Conservation (phyloP, 1,284 basidiomycete genomes). For the Austroboletus sp. region DNA sequence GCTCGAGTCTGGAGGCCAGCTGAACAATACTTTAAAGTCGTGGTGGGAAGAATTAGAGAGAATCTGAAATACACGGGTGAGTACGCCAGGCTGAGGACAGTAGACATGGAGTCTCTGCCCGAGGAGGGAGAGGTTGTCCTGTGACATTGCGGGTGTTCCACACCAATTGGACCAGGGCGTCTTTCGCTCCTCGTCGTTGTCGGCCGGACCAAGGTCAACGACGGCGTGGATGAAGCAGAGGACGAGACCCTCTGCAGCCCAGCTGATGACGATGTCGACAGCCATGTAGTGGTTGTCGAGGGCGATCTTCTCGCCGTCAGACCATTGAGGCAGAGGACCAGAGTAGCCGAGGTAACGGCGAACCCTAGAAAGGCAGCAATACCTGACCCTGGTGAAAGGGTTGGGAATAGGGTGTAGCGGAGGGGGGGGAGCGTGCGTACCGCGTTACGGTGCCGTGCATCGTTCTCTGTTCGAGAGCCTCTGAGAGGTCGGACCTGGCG, state of each 20-base stretch:
- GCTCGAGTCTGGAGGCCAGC: constrained; percentile 76
- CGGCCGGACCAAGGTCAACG: constrained; percentile 64
- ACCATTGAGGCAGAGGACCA: constrained; percentile 48
- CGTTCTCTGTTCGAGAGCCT: constrained; percentile 73
- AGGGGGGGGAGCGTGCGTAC: constrained; percentile 34
- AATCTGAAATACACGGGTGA: constrained; percentile 77
- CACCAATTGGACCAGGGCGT: constrained; percentile 93
- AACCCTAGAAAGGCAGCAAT: constrained; percentile 63
- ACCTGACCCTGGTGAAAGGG: constrained; percentile 55
- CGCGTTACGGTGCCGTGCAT: constrained; percentile 89
- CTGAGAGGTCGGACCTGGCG: constrained; percentile 69
- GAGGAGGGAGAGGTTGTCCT: constrained; percentile 53
- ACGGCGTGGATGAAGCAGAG: constrained; percentile 94
- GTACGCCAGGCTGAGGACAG: constrained; percentile 44
- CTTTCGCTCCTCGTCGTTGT: constrained; percentile 75
- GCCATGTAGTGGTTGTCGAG: constrained; percentile 79
- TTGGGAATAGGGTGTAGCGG: constrained; percentile 12
- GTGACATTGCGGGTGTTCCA: constrained; percentile 62
- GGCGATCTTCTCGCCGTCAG: constrained; percentile 61
- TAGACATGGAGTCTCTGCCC: constrained; percentile 51
- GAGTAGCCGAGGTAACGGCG: constrained; percentile 60
- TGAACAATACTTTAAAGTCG: constrained; percentile 61
- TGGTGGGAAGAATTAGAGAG: constrained; percentile 47
- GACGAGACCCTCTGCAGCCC: constrained; percentile 85
- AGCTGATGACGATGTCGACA: constrained; percentile 90